phyloP scores from a whole-genome alignment of 1,139 yeast genomes.

The Torulaspora pretoriensis region DNA sequence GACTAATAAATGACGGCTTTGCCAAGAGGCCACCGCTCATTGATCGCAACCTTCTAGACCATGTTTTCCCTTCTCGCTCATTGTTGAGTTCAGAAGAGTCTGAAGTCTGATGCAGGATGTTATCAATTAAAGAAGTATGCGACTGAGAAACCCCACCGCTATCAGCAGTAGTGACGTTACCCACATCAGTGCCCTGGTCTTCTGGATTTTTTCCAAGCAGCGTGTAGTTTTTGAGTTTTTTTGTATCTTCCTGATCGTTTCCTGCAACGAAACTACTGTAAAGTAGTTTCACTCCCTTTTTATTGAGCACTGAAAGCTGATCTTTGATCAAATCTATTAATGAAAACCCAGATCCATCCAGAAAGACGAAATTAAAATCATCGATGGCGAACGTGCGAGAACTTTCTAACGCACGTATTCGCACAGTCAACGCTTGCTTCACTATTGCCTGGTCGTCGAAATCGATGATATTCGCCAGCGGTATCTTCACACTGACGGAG shows the following conservation, averaged over 20 bases:
- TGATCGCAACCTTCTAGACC: slow-evolving; percentile 6
- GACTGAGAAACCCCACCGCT: not conserved
- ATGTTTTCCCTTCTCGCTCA: slow-evolving; percentile 8
- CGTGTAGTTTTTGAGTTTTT: not conserved
- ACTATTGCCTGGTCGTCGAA: slow-evolving; percentile 50
- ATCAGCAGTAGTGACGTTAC: not conserved
- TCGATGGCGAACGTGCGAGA: slow-evolving; percentile 53
- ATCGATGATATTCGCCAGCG: slow-evolving; percentile 63
- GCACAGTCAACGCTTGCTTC: slow-evolving; percentile 47
- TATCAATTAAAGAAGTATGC: slow-evolving; percentile 11
- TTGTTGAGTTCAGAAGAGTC: slow-evolving; percentile 15
- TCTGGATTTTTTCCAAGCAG: not conserved
- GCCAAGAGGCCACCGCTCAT: slow-evolving; percentile 4
- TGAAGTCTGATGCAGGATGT: slow-evolving; percentile 6
- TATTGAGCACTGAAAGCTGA: slow-evolving; percentile 17
- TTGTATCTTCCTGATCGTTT: not conserved
- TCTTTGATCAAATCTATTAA: slow-evolving; percentile 18
- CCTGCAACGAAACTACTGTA: slow-evolving; percentile 1
- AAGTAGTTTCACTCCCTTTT: slow-evolving; percentile 11
- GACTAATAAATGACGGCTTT: not conserved
- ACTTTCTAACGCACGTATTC: slow-evolving; percentile 48
- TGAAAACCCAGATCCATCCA: slow-evolving; percentile 41
- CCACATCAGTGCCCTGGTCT: not conserved
- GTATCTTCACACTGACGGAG: slow-evolving; percentile 73
- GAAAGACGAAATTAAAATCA: slow-evolving; percentile 66